phyloP scores from a whole-genome alignment of 257 asterid species.

The Primulina eburnea region DNA sequence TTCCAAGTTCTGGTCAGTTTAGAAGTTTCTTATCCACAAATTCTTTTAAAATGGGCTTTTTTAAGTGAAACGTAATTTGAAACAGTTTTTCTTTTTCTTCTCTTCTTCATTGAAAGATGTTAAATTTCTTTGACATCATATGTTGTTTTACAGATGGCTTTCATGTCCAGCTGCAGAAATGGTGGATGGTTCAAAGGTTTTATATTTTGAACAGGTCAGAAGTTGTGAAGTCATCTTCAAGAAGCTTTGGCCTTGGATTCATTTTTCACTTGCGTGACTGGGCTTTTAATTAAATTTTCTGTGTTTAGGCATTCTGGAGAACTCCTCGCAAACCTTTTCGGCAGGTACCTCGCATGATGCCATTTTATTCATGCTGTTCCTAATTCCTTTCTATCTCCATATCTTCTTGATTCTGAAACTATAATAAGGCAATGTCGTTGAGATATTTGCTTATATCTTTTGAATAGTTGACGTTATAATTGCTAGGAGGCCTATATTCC shows the following conservation, averaged over 20 bases:
- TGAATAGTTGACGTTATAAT: constrained; percentile 15
- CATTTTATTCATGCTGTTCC: constrained; percentile 16
- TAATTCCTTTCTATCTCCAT: background rate
- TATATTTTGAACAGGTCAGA: constrained; percentile 86
- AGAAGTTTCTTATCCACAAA: background rate
- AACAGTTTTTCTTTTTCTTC: background rate
- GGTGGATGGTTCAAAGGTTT: constrained; percentile 94
- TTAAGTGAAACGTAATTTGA: background rate
- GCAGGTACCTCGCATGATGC: constrained; percentile 50
- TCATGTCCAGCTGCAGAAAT: constrained; percentile 50
- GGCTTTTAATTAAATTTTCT: constrained; percentile 19
- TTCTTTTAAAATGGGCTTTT: background rate
- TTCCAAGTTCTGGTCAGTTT: constrained; percentile 3
- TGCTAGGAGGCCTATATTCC: constrained; percentile 2
- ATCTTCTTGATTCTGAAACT: background rate
- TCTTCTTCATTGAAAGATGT: background rate
- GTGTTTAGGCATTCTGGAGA: constrained; percentile 89
- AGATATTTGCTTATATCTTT: too few species aligned
- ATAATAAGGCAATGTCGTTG: background rate
- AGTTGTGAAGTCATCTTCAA: constrained; percentile 5
- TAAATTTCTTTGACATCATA: background rate
- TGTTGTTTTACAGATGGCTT: background rate
- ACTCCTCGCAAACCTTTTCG: constrained; percentile 38
- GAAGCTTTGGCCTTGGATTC: background rate
- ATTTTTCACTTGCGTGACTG: constrained; percentile 16